These are phyloP conservation scores for Pyrenochaeta sp. DNA, from an alignment of 2,329 filamentous ascomycete genomes.

Conservation along the genomic window DNA sequence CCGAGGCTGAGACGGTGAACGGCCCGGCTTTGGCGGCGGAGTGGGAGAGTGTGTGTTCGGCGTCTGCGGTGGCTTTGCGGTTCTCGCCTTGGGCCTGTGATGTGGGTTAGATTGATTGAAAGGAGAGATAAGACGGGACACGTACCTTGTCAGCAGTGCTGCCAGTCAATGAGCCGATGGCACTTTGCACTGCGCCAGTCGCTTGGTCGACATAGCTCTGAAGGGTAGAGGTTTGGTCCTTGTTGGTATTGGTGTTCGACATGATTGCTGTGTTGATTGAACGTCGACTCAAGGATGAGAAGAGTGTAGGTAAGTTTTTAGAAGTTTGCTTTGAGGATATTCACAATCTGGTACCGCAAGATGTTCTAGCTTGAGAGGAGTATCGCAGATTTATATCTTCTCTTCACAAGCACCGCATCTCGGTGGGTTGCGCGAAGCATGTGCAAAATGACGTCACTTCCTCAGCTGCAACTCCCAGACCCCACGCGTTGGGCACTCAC, in stretches of 20 bases:
- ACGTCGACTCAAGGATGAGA: neutral
- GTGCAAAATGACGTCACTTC: conserved; percentile 18
- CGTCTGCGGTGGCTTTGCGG: conserved; percentile 70
- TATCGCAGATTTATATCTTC: conserved; percentile 7
- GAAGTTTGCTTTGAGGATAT: neutral
- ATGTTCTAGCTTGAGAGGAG: neutral
- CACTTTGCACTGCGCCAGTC: conserved; percentile 75
- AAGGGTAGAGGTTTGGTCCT: conserved; percentile 73
- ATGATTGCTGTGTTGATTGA: conserved; percentile 46
- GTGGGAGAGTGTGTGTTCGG: conserved; percentile 78
- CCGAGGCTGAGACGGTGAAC: conserved; percentile 72
- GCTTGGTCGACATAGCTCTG: conserved; percentile 73
- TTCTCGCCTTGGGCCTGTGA: conserved; percentile 66
- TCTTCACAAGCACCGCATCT: too few relatives aligned
- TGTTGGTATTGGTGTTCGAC: conserved; percentile 59
- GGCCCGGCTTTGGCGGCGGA: conserved; percentile 77
- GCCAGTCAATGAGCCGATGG: conserved; percentile 76
- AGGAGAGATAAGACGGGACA: conserved; percentile 1
- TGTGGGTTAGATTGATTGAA: conserved; percentile 31
- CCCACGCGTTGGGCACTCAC: conserved; percentile 8
- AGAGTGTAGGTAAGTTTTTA: neutral
- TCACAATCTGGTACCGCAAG: neutral
- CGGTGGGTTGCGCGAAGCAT: conserved; percentile 1
- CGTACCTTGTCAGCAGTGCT: conserved; percentile 70
- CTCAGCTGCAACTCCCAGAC: neutral